Evolutionary conservation across 192 early-diverging fungal species (phyloP), one percentile per base, ranked within the genome.

Genomic region (Umbelopsis sp.): DNA sequence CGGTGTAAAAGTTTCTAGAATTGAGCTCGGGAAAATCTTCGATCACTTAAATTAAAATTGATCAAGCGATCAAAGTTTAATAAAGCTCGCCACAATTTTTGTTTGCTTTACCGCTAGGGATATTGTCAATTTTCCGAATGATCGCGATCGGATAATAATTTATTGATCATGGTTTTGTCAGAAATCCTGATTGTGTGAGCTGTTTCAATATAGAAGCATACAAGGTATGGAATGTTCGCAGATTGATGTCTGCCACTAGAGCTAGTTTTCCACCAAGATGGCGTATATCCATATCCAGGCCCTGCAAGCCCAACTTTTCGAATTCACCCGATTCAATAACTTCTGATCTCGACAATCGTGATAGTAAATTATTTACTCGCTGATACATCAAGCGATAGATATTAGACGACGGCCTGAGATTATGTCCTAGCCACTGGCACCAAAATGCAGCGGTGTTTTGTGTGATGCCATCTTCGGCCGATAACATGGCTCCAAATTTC

Each of bases 331-430:
- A 12, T 15, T 51, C 33, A 3, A 30, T 16, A 52, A 18, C 35
- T 27, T 20, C 10, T n/a, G 22, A 55, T 6, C 23, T 5, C 15
- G 51, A 68, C 27, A 52, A 41, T 41, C n/a, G 16, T 30, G 50
- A 21, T n/a, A 67, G 44, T 25, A 61, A 44, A 21, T 49, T 23
- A 12, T 50, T 37, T 49, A 74, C 46, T 18, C 72, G 72, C 12
- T 61, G 35, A 53, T 74, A 74, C 72, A 74, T 74, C 1, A 74
- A 22, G 15, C n/a, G 10, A 49, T 74, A 74, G 18, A 74, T 68
- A 21, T 10, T 11, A 9, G 72, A 74, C 9, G 27, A 30, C 0
- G 66, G 66, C 22, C 48, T 13, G 27, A 74, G 41, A 49, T 74
- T 53, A 12, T 49, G 50, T 11, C 49, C 44, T 15, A 74, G 48